A percentile compares a stretch with the other conserved stretches of the same genome.
These are phyloP conservation scores for Pittosporum tobira DNA, from an alignment of 129 eudicot species.

Conservation along the genomic window DNA sequence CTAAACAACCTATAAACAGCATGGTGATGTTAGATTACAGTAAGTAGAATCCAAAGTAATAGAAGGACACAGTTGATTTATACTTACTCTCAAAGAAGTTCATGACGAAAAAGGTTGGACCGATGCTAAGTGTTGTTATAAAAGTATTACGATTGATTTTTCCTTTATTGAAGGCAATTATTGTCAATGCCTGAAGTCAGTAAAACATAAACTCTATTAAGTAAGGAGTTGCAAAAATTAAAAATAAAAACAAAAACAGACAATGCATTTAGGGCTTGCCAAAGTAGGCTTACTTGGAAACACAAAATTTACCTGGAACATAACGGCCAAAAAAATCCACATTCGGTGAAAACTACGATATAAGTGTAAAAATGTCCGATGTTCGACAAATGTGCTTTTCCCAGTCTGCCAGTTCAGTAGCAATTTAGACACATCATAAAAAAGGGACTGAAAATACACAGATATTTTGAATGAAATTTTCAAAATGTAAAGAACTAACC, in stretches of 20 bases:
- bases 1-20: constrained; percentile 54
- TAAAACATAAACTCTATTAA: neutral
- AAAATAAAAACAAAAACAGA: too few species aligned
- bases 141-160: constrained; percentile 54
- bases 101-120: constrained; percentile 84
- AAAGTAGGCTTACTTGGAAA: neutral
- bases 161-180: constrained; percentile 68
- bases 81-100: constrained; percentile 79
- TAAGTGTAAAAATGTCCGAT: constrained; percentile 87
- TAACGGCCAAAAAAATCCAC: constrained; percentile 86
- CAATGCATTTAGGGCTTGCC: neutral
- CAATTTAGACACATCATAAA: too few species aligned
- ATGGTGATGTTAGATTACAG: constrained; percentile 4
- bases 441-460: too few species aligned
- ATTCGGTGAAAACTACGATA: constrained; percentile 97
- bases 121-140: constrained; percentile 65
- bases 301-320: constrained; percentile 72
- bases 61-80: constrained; percentile 1
- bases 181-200: constrained; percentile 56
- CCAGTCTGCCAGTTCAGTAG: constrained; percentile 56
- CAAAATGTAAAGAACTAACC: constrained; percentile 36
- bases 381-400: constrained; percentile 92
- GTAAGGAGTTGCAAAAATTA: too few species aligned
- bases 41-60: neutral
- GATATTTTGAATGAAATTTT: too few species aligned